Conservation (phyloP, 441 rosid species). For the Mallotus japonicus region DNA sequence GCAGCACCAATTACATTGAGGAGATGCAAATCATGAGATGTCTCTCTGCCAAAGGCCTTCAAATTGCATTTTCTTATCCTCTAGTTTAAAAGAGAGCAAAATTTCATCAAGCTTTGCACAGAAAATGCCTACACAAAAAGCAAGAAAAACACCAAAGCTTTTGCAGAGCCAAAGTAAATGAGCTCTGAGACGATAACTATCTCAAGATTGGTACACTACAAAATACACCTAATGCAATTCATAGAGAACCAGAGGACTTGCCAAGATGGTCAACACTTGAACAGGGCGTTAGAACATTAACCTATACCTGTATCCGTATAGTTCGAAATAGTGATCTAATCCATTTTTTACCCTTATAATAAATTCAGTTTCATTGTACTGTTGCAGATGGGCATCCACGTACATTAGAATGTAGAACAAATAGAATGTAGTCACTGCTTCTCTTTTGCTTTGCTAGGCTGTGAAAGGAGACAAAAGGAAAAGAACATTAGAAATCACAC, state of each 20-base stretch:
- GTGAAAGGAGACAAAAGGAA: constrained; percentile 5
- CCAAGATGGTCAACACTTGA: not conserved
- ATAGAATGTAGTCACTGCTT: constrained; percentile 23
- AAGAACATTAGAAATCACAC: not conserved
- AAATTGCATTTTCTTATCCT: not conserved
- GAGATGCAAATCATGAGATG: no score
- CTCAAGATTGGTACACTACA: not conserved
- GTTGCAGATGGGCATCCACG: constrained; percentile 8
- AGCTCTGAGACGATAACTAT: not conserved
- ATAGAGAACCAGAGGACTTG: not conserved
- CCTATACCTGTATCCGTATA: not conserved
- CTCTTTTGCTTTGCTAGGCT: constrained; percentile 79
- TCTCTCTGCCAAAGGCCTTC: not conserved
- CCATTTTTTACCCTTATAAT: not conserved
- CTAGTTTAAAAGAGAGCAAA: no score
- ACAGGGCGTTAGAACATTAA: not conserved
- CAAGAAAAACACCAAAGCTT: not conserved
- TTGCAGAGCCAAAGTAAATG: not conserved
- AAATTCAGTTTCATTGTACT: not conserved
- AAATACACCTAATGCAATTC: not conserved
- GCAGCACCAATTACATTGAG: no score
- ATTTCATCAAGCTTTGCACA: no score
- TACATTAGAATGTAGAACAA: no score
- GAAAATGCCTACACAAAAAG: not conserved
- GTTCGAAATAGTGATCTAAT: not conserved